Base-by-base conservation (phyloP, 441 rosid genomes). In the Eruca vesicaria region DNA sequence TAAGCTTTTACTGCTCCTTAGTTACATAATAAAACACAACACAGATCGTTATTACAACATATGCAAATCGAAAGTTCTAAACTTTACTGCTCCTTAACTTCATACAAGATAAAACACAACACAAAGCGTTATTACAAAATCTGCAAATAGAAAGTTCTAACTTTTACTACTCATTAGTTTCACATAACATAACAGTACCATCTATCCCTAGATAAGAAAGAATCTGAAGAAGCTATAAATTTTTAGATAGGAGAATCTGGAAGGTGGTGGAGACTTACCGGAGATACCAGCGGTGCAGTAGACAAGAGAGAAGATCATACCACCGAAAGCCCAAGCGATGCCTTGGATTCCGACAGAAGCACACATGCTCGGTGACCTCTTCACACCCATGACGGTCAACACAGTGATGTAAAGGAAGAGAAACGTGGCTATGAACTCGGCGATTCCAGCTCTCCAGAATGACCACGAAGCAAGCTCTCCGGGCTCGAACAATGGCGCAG, bases 311-410 rank as follows among this genome's bases (percentile, higher is more conserved):
- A 78, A 83, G 79, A 83, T 72, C 82, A 81, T 83, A 77, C 82
- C 86, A 64, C 86, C 86, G 50, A 81, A 83, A 57, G 86, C 84
- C 86, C 86, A 83, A 58, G 86, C 86, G 68, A 83, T 80, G 1
- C 84, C 86, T 45, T 83, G 84, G 61, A 81, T 75, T 38, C 86
- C 84, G 7, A 81, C 86, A 12, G 82, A 70, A 59, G 84, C 80
- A 67, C 83, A 78, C 76, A 74, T 80, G 69, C 23, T 72, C 5
- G 76, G n/a, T n/a, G n/a, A n/a, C n/a, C n/a, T n/a, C n/a, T n/a
- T n/a, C n/a, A n/a, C n/a, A n/a, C n/a, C n/a, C n/a, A n/a, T n/a
- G n/a, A n/a, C n/a, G n/a, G n/a, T n/a, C n/a, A n/a, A n/a, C n/a
- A n/a, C n/a, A n/a, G n/a, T n/a, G n/a, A n/a, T n/a, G n/a, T n/a